phyloP scores from a whole-genome alignment of 179 eudicot species.

The Amaranthus tricolor region DNA sequence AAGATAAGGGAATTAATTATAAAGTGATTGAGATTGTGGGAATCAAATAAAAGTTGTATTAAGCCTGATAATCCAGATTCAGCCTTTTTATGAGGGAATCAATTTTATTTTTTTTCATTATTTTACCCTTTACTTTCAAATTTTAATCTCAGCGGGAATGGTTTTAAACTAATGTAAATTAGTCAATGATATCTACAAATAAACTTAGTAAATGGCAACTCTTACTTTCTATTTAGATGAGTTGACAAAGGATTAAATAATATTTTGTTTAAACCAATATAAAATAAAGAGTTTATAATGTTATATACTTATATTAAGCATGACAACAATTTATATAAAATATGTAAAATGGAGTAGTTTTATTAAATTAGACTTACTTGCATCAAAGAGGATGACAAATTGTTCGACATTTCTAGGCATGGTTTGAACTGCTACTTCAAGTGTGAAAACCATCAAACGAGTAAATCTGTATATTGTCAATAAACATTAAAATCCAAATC shows the following conservation, averaged over 20 bases:
- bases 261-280: no score
- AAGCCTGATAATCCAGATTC: conserved; percentile 39
- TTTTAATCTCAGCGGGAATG: conserved; percentile 17
- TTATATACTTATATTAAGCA: no score
- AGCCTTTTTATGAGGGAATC: conserved; percentile 31
- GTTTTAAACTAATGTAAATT: conserved; percentile 8
- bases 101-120: neutral
- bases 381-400: conserved; percentile 80
- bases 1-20: neutral
- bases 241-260: no score
- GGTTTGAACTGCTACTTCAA: conserved; percentile 94
- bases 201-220: neutral
- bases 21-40: conserved; percentile 13
- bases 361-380: conserved; percentile 52
- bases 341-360: no score
- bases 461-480: conserved; percentile 46
- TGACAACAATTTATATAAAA: no score
- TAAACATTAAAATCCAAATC: neutral
- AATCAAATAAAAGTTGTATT: conserved; percentile 13
- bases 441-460: conserved; percentile 79
- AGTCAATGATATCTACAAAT: conserved; percentile 1
- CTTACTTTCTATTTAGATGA: no score
- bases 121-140: conserved; percentile 26
- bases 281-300: no score
- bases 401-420: conserved; percentile 73